A percentile compares a stretch with the other conserved stretches of the same genome.
Evolutionary conservation across 352 stramenopile species (phyloP).

Genomic region (Phytopythium chamaehyphon): DNA sequence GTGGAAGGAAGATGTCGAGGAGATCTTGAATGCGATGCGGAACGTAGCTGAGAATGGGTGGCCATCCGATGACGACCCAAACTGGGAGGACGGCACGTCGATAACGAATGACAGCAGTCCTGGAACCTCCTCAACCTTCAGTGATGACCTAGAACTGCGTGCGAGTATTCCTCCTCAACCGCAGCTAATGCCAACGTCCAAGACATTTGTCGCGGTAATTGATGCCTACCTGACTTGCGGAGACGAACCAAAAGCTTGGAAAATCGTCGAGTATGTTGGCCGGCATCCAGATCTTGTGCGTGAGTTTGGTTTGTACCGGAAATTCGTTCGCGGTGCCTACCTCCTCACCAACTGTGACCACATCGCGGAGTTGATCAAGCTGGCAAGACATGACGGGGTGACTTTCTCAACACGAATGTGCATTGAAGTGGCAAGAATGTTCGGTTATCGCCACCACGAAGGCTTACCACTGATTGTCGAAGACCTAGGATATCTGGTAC

Average conservation of each 20-base stretch:
- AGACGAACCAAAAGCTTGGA: conserved; percentile 54
- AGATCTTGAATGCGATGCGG: conserved; percentile 59
- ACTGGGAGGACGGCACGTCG: background rate
- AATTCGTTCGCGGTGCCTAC: conserved; percentile 69
- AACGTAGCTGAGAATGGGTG: conserved; percentile 43
- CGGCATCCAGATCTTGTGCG: conserved; percentile 30
- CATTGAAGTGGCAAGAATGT: conserved; percentile 61
- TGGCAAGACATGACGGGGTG: conserved; percentile 45
- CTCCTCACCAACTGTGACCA: conserved; percentile 58
- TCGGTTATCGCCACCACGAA: conserved; percentile 43
- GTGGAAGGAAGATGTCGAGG: conserved; percentile 65
- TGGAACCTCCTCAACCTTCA: background rate
- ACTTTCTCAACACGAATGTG: conserved; percentile 61
- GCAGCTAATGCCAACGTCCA: conserved; percentile 51
- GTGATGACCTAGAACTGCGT: background rate
- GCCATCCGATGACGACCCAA: conserved; percentile 8
- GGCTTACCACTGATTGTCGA: conserved; percentile 47
- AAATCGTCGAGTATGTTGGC: conserved; percentile 46
- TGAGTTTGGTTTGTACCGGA: conserved; percentile 54
- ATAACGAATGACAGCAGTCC: background rate
- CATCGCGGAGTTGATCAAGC: conserved; percentile 43
- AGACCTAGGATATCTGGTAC: conserved; percentile 18
- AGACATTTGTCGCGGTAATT: conserved; percentile 70
- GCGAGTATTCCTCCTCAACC: conserved; percentile 33
- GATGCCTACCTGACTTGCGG: conserved; percentile 71